Base-by-base conservation (phyloP, 805 yeast species). In the Suhomyces emberorum region DNA sequence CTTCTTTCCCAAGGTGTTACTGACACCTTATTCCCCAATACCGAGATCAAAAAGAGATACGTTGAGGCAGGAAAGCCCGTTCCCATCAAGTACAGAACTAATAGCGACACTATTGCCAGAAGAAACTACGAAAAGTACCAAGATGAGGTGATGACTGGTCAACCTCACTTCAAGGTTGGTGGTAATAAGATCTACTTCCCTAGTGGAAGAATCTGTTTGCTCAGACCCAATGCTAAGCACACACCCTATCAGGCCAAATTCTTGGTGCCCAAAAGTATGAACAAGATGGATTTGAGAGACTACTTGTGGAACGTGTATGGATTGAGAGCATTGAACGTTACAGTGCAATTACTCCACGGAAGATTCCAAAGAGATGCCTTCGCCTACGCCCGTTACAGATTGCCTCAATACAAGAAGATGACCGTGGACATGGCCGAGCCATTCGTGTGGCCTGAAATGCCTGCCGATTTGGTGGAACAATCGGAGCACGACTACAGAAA, bases 211-310 rank as follows among this genome's bases (percentile, higher is more conserved):
- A 70, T 91, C 25, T 77, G 85, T 34, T 69, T 91, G 21, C 65
- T 93, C 44, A 76, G 95, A 55, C 96, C 97, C 28, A 85, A 85
- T 53, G 96, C 98, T n/a, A 86, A 86, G 55, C 95, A 87, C 63
- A 85, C 96, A 0, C 99, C 99, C 32, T 89, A 85, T 65, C 97
- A 88, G 63, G 98, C 98, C 33, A 88, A 88, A 59, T 93, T 93
- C 63, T 78, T 86, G 46, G 98, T 95, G 14, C 98, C 99, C 11
- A 79, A 84, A 54, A 78, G 86, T 37, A 89, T 93, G 73, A 93
- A 93, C 70, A 91, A 89, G 60, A 71, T 93, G 66, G 98, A 91
- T 60, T 72, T 93, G 43, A 78, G 98, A 60, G 99, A 93, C 65
- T 93, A 93, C 56, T 70, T 93, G 44, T 93, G 81, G 76, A 80